A percentile compares a stretch with the other conserved stretches of the same genome.
phyloP scores from a whole-genome alignment of 768 basidiomycete species.

The Rickenella mellea region DNA sequence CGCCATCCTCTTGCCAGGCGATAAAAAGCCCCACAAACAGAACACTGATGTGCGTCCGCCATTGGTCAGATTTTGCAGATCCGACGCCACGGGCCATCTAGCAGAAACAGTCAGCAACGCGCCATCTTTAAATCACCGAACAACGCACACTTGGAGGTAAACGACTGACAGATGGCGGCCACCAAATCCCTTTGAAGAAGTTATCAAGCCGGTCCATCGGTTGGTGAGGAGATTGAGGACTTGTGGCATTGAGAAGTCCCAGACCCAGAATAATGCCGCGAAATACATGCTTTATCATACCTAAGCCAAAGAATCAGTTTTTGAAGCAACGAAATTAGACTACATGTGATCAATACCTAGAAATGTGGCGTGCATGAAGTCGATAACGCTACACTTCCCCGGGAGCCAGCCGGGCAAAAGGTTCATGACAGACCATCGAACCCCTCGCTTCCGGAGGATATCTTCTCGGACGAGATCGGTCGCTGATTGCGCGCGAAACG shows the following conservation, averaged over 20 bases:
- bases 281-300: too few relatives aligned
- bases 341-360: constrained; percentile 3
- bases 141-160: constrained; percentile 8
- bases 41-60: constrained; percentile 9
- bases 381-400: neutral
- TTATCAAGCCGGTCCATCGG: constrained; percentile 3
- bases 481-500: constrained; percentile 6
- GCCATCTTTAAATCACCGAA: neutral
- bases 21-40: constrained; percentile 12
- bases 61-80: constrained; percentile 15
- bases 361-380: constrained; percentile 11
- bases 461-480: constrained; percentile 8
- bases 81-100: constrained; percentile 7
- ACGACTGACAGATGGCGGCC: constrained; percentile 8
- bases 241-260: too few relatives aligned
- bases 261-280: too few relatives aligned
- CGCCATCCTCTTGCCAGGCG: constrained; percentile 13
- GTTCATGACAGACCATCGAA: constrained; percentile 6
- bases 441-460: constrained; percentile 10
- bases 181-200: constrained; percentile 4
- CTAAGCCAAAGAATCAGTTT: constrained; percentile 7
- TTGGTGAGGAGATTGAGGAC: too few relatives aligned
- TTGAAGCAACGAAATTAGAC: constrained; percentile 8
- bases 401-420: constrained; percentile 10
- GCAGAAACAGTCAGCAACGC: neutral